Percentiles rank a stretch among this genome's conserved stretches.
Conservation (phyloP, 306 rosid species). For the Herpetospermum pedunculosum region DNA sequence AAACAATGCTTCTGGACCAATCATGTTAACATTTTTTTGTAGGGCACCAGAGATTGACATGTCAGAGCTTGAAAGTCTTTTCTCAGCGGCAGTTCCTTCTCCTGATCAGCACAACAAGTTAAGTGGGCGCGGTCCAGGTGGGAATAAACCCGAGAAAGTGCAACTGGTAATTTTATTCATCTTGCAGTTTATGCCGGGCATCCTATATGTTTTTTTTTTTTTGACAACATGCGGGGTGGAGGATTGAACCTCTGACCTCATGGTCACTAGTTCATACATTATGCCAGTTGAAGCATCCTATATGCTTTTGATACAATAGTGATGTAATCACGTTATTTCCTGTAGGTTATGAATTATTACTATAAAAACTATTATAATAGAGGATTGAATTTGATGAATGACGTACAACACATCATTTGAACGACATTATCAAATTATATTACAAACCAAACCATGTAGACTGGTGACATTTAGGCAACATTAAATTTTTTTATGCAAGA, state of each 20-base stretch:
- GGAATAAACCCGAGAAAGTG: conserved; percentile 69
- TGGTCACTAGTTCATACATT: no score
- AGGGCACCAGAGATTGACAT: conserved; percentile 95
- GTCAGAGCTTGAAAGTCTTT: conserved; percentile 88
- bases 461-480: not conserved
- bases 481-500: not conserved
- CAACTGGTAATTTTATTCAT: conserved; percentile 54
- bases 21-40: conserved; percentile 18
- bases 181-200: conserved; percentile 4
- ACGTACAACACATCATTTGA: not conserved
- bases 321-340: not conserved
- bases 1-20: conserved; percentile 8
- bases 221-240: no score
- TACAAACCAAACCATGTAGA: not conserved
- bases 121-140: conserved; percentile 30
- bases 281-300: no score
- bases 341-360: not conserved
- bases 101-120: conserved; percentile 35
- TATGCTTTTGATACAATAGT: not conserved
- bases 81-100: conserved; percentile 58
- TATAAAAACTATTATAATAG: not conserved
- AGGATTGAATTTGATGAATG: not conserved
- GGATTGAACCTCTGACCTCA: no score
- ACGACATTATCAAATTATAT: not conserved
- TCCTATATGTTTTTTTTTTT: no score